phyloP scores from a whole-genome alignment of 352 stramenopile genomes.

The Albugo candida region DNA sequence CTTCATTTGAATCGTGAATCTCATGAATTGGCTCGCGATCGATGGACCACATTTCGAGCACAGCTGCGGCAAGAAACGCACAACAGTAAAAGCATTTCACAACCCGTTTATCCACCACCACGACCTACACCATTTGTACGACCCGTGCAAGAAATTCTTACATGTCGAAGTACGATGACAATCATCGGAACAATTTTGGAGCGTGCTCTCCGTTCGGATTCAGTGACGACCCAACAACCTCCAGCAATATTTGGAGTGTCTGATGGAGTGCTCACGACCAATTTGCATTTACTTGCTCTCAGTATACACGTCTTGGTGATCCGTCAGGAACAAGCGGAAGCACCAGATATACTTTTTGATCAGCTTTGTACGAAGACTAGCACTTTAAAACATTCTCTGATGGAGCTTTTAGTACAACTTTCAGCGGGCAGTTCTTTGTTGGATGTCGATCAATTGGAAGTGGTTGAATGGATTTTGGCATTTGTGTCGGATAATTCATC shows the following conservation, averaged over 20 bases:
- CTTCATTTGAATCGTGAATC: conserved; percentile 68
- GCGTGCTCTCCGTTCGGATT: conserved; percentile 16
- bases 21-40: conserved; percentile 63
- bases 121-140: conserved; percentile 27
- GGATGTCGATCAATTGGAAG: conserved; percentile 54
- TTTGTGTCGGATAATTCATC: conserved; percentile 28
- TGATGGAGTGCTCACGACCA: conserved; percentile 68
- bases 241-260: conserved; percentile 23
- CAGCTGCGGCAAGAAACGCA: conserved; percentile 10
- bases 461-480: conserved; percentile 54
- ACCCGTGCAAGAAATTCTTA: conserved; percentile 35
- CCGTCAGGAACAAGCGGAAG: conserved; percentile 1
- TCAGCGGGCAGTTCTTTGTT: conserved; percentile 22
- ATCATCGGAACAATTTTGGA: conserved; percentile 49
- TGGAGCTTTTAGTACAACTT: conserved; percentile 34
- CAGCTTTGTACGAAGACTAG: conserved; percentile 3
- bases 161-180: conserved; percentile 39
- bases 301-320: conserved; percentile 37
- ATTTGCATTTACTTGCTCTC: conserved; percentile 60
- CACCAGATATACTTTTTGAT: conserved; percentile 4
- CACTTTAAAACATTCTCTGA: conserved; percentile 11
- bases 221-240: neutral
- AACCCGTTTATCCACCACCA: conserved; percentile 13
- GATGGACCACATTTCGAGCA: conserved; percentile 62
- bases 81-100: conserved; percentile 20